Conservation (phyloP, 768 basidiomycete genomes). For the Pleurotus citrinopileatus region DNA sequence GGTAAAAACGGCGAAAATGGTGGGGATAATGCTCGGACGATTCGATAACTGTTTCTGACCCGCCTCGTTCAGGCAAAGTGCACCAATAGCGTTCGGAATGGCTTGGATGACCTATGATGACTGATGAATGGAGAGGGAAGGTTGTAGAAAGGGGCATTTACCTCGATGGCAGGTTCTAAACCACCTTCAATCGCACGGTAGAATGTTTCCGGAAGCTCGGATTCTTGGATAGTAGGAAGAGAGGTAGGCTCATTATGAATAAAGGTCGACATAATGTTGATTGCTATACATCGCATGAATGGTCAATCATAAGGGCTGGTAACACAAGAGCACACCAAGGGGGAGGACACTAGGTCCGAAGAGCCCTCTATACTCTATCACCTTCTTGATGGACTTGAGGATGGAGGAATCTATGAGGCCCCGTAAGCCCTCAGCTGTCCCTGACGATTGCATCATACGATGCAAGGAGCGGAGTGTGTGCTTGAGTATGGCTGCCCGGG, state of each 20-base stretch:
- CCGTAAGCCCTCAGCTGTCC: constrained; percentile 90
- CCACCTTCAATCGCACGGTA: constrained; percentile 83
- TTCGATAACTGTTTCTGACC: constrained; percentile 80
- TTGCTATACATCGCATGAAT: constrained; percentile 45
- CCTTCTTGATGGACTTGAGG: constrained; percentile 80
- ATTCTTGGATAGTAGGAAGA: constrained; percentile 88
- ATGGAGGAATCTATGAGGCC: constrained; percentile 91
- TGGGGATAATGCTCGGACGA: constrained; percentile 79
- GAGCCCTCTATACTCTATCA: constrained; percentile 75
- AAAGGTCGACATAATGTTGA: constrained; percentile 95
- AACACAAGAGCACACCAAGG: constrained; percentile 52
- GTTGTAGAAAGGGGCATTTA: constrained; percentile 24
- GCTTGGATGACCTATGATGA: constrained; percentile 77
- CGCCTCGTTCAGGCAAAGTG: constrained; percentile 88
- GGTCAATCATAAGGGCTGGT: constrained; percentile 7
- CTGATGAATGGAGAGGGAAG: background rate
- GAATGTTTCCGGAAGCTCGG: constrained; percentile 83
- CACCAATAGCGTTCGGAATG: constrained; percentile 93
- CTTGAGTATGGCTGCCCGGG: constrained; percentile 81
- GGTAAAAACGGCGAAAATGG: constrained; percentile 83
- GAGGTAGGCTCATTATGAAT: constrained; percentile 99
- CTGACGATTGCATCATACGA: constrained; percentile 96
- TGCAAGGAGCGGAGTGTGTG: constrained; percentile 90
- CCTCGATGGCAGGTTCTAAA: constrained; percentile 87
- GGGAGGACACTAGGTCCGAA: constrained; percentile 89